Evolutionary conservation across 495 filamentous ascomycete species (phyloP), one percentile per base, ranked within the genome.

Genomic region (Choiromyces venosus): DNA sequence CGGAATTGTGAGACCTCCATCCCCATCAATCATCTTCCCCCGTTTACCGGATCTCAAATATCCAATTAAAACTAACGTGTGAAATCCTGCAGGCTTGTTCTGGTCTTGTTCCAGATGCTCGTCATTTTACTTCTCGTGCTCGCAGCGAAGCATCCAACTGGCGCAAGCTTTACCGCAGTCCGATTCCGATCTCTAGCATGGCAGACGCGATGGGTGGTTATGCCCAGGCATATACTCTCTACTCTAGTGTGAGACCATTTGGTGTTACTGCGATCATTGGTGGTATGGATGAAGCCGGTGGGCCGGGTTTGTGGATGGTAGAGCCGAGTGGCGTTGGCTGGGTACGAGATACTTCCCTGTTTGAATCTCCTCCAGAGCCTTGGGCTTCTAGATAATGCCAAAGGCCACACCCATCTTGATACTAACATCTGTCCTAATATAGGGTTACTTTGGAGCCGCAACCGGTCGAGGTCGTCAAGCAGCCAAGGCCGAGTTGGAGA

Each of bases 401-500:
- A 61, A 16, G 52, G 52, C n/a, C 52, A 29, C 52, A 61, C 12
- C 52, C 12, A 61, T 29, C 52, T 61, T 14, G 7, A 33, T 14
- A 33, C 52, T 61, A 5, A 61, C 52, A 16, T 29, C 12, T 33
- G 25, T 42, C 36, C 16, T 16, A 68, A 40, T 52, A 21, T 70
- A 92, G 90, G 95, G 95, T 16, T 99, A 99, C 84, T 97, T 97
- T 83, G 95, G 95, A 77, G 95, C 95, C 66, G 95, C 95, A 38
- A 97, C 95, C 38, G 95, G 95, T 70, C 98, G 98, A 81, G 95
- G 95, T 56, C 86, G 95, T 79, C 95, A 99, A 84, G 90, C 93
- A 46, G 95, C 95, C 71, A 99, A 99, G 85, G 92, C 94, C 9
- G 95, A 99, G 84, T 88, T 99, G 71, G 95, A 99, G 87, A 99